Percentiles rank a stretch among this genome's conserved stretches.
Evolutionary conservation across 768 basidiomycete genomes (phyloP).

Genomic region (Stropharia rugosoannulata): DNA sequence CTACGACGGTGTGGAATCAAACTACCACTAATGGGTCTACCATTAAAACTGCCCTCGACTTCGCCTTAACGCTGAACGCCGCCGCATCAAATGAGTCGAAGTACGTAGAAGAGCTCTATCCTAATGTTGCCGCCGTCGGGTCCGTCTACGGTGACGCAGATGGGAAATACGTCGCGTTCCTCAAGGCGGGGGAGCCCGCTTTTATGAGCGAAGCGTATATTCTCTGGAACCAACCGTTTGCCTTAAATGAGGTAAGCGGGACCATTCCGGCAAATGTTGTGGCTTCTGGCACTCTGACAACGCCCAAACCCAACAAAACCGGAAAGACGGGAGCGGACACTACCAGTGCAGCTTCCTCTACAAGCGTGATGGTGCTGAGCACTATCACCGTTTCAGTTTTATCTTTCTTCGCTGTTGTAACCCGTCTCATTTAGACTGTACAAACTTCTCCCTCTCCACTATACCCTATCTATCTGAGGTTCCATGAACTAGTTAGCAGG

Average conservation of each 20-base stretch:
- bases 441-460: no score
- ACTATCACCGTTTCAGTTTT: no score
- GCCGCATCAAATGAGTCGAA: slow-evolving; percentile 28
- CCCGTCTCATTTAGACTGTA: no score
- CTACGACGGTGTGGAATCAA: slow-evolving; percentile 45
- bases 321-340: no score
- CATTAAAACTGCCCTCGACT: slow-evolving; percentile 61
- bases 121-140: slow-evolving; percentile 55
- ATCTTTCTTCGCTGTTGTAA: no score
- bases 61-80: slow-evolving; percentile 47
- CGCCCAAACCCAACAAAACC: no score
- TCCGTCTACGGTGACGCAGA: slow-evolving; percentile 60
- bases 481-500: no score
- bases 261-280: not conserved
- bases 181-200: slow-evolving; percentile 33
- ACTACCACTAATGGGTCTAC: slow-evolving; percentile 49
- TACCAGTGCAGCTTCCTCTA: no score
- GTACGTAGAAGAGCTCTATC: slow-evolving; percentile 52
- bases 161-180: slow-evolving; percentile 51
- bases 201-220: slow-evolving; percentile 48
- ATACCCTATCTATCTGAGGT: no score
- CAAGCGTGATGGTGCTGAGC: no score
- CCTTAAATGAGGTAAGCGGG: slow-evolving; percentile 16
- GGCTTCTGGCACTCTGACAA: not conserved
- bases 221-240: slow-evolving; percentile 56